Conservation (phyloP, 2,329 filamentous ascomycete species). For the Myotisia sp. region DNA sequence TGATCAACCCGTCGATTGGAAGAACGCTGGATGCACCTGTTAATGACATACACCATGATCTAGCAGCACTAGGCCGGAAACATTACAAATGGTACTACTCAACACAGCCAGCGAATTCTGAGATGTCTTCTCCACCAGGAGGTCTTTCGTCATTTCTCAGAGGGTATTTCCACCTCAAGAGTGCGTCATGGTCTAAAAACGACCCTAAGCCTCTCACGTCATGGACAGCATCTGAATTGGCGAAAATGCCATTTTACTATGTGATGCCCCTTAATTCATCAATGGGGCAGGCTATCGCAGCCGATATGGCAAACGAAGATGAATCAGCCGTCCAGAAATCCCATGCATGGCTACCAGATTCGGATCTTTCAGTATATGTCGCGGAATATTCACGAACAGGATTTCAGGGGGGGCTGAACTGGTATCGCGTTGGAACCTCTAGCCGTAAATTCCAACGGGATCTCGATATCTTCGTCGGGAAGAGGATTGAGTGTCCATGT, state of each 20-base stretch:
- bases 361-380: constrained; percentile 46
- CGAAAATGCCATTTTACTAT: constrained; percentile 53
- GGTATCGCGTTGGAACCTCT: constrained; percentile 49
- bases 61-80: constrained; percentile 44
- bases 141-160: constrained; percentile 47
- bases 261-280: constrained; percentile 45
- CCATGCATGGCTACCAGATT: constrained; percentile 41
- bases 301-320: constrained; percentile 42
- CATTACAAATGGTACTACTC: constrained; percentile 53
- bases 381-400: constrained; percentile 47
- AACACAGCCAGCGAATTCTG: constrained; percentile 21
- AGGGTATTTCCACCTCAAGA: constrained; percentile 56
- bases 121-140: constrained; percentile 28
- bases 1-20: constrained; percentile 7
- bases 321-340: constrained; percentile 25
- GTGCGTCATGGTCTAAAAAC: constrained; percentile 45
- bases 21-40: constrained; percentile 14
- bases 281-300: constrained; percentile 45
- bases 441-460: constrained; percentile 36
- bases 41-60: constrained; percentile 42
- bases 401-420: constrained; percentile 53
- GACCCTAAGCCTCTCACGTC: constrained; percentile 38
- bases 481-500: constrained; percentile 46
- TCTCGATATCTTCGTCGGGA: constrained; percentile 44
- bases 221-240: constrained; percentile 45